Evolutionary conservation across 352 stramenopile genomes (phyloP).

Genomic region (Discostella stelligera): DNA sequence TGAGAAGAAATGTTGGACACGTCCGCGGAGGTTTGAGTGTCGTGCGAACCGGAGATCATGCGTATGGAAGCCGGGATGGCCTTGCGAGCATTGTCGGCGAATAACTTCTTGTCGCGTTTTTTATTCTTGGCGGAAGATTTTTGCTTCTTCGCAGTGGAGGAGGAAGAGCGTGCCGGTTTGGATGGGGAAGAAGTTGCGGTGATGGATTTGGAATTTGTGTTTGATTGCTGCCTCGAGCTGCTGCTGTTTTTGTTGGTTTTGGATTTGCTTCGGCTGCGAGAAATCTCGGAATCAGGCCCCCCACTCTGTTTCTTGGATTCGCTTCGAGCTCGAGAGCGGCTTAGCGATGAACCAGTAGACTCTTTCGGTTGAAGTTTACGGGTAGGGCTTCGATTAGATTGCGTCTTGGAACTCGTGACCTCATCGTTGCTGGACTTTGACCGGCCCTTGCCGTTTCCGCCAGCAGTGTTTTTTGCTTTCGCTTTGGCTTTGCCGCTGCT

Average conservation of each 20-base stretch:
- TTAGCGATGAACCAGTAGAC: neutral
- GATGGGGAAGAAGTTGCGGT: neutral
- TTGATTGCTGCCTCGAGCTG: neutral
- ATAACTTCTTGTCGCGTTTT: slow-evolving; percentile 35
- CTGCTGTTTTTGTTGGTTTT: slow-evolving; percentile 5
- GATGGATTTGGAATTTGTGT: slow-evolving; percentile 5
- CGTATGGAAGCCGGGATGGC: slow-evolving; percentile 16
- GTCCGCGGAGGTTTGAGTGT: slow-evolving; percentile 55
- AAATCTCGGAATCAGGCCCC: neutral
- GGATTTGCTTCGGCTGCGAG: slow-evolving; percentile 22
- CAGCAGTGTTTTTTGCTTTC: neutral
- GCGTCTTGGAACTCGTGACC: neutral
- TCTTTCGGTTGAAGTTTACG: slow-evolving; percentile 12
- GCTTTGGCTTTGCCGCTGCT: neutral
- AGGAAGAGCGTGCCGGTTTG: neutral
- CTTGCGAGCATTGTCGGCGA: slow-evolving; percentile 24
- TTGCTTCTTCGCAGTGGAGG: slow-evolving; percentile 4
- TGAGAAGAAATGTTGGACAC: slow-evolving; percentile 47
- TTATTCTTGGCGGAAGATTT: slow-evolving; percentile 9
- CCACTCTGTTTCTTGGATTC: slow-evolving; percentile 12
- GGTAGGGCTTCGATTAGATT: neutral
- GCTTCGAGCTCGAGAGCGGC: slow-evolving; percentile 4
- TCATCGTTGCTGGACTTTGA: neutral
- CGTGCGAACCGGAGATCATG: slow-evolving; percentile 51
- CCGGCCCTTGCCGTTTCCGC: neutral